Evolutionary conservation across 1,139 yeast species (phyloP), one percentile per base, ranked within the genome.

Genomic region (Geotrichum phurueaensis): DNA sequence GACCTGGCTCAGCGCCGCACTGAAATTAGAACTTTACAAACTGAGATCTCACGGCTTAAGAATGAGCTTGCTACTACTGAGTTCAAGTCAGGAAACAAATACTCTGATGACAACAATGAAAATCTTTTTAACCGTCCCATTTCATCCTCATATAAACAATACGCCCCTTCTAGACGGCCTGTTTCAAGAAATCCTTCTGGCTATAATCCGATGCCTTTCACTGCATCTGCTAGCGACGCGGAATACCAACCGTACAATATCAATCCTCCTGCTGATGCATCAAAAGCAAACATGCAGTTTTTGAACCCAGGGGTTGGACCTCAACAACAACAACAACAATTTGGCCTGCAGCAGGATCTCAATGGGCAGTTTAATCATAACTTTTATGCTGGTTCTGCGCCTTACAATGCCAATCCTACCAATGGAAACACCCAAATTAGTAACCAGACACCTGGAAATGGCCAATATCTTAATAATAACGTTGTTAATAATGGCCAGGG

Each of bases 1-100:
- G 53, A 58, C 23, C 3, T 53, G 15, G 31, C 56, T 49, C 61
- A 58, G 36, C 60, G 60, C 48, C 61, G 60, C 23, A 58, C 57
- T 39, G 53, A 39, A 39, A 39, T 39, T n/a, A 39, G 45, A 39
- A 39, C 12, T 39, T 39, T 39, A 39, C 45, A 39, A 15, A n/a
- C 45, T 39, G 45, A 39, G 18, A 18, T 39, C 6, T 39, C 45
- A 39, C 18, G 45, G 13, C 56, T 58, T 9, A 50, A 54, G n/a
- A 15, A 22, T 20, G 58, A 58, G 45, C 36, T 57, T 53, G 47
- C 52, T 5, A 48, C 22, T 20, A 4, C 25, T 18, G 23, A 18
- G 27, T 22, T 18, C 33, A 36, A 54, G 47, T 18, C 49, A 22
- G 33, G 43, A 9, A 39, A 39, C 20, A 39, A 39, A 2, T 39